Evolutionary conservation across 2,329 filamentous ascomycete species (phyloP).

Genomic region (Fusarium sp.): DNA sequence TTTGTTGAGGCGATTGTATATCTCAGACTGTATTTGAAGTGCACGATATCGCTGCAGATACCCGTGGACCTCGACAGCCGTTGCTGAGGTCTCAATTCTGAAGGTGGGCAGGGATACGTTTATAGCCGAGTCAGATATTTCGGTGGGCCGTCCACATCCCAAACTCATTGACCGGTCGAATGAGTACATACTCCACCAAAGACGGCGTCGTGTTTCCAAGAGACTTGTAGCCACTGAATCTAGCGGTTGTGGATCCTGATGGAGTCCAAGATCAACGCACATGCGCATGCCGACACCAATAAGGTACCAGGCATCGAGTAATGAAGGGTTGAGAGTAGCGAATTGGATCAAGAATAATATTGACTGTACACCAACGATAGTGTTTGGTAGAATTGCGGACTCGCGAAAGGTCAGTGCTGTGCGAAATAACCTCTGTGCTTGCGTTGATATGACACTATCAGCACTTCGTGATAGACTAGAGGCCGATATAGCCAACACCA

Average conservation of each 20-base stretch:
- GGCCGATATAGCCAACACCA: conserved; percentile 4
- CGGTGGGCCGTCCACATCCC: conserved; percentile 11
- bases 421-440: conserved; percentile 2
- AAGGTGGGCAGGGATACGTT: conserved; percentile 9
- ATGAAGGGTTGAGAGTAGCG: conserved; percentile 11
- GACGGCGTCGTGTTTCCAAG: conserved; percentile 8
- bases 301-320: conserved; percentile 19
- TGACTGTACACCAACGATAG: conserved; percentile 4
- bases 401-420: conserved; percentile 6
- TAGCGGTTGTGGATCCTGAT: conserved; percentile 10
- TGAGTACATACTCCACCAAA: conserved; percentile 23
- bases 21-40: conserved; percentile 10
- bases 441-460: conserved; percentile 14
- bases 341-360: conserved; percentile 13
- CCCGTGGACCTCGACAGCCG: conserved; percentile 5
- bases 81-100: conserved; percentile 12
- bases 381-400: conserved; percentile 10
- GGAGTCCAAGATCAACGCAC: conserved; percentile 19
- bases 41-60: conserved; percentile 23
- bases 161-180: conserved; percentile 27
- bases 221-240: not conserved
- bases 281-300: conserved; percentile 21
- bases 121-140: conserved; percentile 18
- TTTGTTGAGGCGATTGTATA: not conserved
- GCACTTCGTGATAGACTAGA: conserved; percentile 20